phyloP scores from a whole-genome alignment of 257 asterid species.

The Prunella vulgaris region DNA sequence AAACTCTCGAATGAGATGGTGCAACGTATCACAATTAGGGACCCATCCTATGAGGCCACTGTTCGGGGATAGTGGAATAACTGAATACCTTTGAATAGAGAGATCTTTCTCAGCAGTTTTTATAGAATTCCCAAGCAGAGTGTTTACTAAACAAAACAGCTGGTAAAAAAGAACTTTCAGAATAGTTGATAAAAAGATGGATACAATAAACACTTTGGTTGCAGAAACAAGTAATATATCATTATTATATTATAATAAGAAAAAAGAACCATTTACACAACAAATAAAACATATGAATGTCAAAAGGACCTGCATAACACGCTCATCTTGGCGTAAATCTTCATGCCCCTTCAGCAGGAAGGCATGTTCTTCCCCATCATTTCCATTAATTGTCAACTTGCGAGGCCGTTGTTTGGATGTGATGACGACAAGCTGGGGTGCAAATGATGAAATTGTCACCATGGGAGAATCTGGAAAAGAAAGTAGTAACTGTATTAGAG shows the following conservation, averaged over 20 bases:
- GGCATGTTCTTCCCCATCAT: slow-evolving; percentile 96
- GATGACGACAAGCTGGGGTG: slow-evolving; percentile 95
- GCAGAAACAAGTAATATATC: slow-evolving; percentile 7
- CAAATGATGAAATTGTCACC: slow-evolving; percentile 91
- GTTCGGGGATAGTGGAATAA: slow-evolving; percentile 94
- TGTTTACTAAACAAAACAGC: slow-evolving; percentile 95
- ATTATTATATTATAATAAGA: slow-evolving; percentile 5
- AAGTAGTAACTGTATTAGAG: slow-evolving; percentile 3
- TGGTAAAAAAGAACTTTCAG: slow-evolving; percentile 35
- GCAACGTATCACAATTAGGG: slow-evolving; percentile 96
- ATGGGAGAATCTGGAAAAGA: slow-evolving; percentile 66
- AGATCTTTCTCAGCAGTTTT: slow-evolving; percentile 94
- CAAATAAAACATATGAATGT: not conserved
- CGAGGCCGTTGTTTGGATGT: slow-evolving; percentile 99
- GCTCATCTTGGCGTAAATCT: slow-evolving; percentile 99
- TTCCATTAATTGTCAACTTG: slow-evolving; percentile 89
- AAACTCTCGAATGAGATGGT: slow-evolving; percentile 91
- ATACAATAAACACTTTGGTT: not conserved
- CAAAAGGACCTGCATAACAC: slow-evolving; percentile 91
- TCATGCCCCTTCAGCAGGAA: slow-evolving; percentile 96
- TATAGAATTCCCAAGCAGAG: slow-evolving; percentile 85
- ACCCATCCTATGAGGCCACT: slow-evolving; percentile 99
- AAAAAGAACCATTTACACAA: not conserved
- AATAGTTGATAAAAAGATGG: slow-evolving; percentile 6
- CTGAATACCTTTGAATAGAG: slow-evolving; percentile 87